A percentile compares a stretch with the other conserved stretches of the same genome.
phyloP scores from a whole-genome alignment of 208 protist species.

The Acanthamoeba lenticulata region DNA sequence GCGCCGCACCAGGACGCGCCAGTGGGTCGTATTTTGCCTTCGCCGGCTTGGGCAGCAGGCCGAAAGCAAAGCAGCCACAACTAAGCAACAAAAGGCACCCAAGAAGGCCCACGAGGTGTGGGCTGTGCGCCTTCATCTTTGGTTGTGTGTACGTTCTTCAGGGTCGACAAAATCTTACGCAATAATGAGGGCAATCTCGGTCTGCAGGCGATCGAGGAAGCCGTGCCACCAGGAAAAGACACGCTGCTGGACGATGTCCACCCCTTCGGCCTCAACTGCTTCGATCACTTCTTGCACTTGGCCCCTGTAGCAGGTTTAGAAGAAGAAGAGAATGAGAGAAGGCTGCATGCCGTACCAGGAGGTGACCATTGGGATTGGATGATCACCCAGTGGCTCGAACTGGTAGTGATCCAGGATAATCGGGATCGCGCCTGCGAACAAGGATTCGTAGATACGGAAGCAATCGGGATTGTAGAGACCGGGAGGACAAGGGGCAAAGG shows the following conservation, averaged over 20 bases:
- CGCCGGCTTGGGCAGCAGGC: no score
- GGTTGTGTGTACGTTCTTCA: no score
- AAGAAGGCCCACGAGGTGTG: no score
- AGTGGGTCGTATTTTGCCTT: neutral
- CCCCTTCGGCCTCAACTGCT: neutral
- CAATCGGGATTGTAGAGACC: conserved; percentile 58
- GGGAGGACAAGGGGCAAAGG: conserved; percentile 10
- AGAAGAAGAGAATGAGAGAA: neutral
- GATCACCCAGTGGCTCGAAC: conserved; percentile 52
- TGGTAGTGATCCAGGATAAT: conserved; percentile 33
- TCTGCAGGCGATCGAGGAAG: neutral
- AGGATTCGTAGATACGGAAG: conserved; percentile 27
- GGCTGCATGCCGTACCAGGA: neutral
- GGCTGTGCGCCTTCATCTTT: no score
- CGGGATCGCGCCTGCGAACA: conserved; percentile 21
- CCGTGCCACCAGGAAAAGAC: conserved; percentile 46
- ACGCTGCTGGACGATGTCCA: neutral
- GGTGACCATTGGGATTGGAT: conserved; percentile 8
- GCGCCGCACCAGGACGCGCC: neutral
- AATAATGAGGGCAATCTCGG: conserved; percentile 23
- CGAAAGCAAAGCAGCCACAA: neutral
- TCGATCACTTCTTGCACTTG: neutral
- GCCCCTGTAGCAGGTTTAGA: neutral
- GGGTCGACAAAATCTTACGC: no score
- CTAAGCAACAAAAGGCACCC: no score